Evolutionary conservation across 352 stramenopile species (phyloP), one percentile per base, ranked within the genome.

Genomic region (Globisporangium alternatum): DNA sequence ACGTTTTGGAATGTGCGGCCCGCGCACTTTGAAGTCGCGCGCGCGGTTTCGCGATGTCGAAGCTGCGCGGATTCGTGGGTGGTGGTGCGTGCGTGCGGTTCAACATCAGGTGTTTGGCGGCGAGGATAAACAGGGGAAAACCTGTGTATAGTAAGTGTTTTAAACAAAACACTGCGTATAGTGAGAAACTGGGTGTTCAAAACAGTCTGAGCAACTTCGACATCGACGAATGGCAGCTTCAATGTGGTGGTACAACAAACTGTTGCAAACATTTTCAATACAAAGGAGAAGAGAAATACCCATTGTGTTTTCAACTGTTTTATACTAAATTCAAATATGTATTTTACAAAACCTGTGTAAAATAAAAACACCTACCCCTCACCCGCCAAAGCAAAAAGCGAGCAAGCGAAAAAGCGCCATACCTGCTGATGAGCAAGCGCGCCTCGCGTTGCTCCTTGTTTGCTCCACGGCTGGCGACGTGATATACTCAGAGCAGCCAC

Each of bases 1-100:
- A 39, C 52, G 52, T n/a, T 57, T 57, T 57, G 12, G 31, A 30
- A 57, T 57, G 30, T 57, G 52, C 19, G 31, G 31, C 30, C 33
- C 33, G 6, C 45, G 22, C 45, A 55, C 25, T 55, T 55, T 55
- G 49, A 55, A 55, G 49, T 55, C 25, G 25, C 47, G 19, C 47
- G 19, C 21, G 45, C 25, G 25, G 48, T 55, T 55, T 54, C 45
- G 21, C 15, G 49, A 56, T 56, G 49, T 56, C 49, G 49, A 56
- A 56, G 49, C 28, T 56, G 49, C 13, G 17, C 10, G 8, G 8
- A 28, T 31, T 25, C 21, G 47, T 55, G 48, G 48, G 49, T 56
- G 49, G 49, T 56, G 49, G 49, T 56, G 49, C 49, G 49, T 56
- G 49, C 49, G 49, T 39, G 49, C 49, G 17, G 49, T 56, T 56